Evolutionary conservation across 1,139 yeast genomes (phyloP).

Genomic region (Kodamaea sp.): DNA sequence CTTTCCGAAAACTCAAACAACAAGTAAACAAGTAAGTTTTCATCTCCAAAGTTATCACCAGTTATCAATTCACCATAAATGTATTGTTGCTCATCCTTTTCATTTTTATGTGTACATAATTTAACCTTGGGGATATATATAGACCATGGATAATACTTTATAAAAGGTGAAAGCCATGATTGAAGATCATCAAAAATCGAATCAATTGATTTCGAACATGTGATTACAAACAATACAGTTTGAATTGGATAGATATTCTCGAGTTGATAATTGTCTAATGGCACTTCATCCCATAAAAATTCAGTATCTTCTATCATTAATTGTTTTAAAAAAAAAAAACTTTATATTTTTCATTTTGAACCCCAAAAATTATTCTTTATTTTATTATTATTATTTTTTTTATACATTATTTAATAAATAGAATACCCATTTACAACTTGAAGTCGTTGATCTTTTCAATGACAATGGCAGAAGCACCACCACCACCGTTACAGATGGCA

Average conservation of each 20-base stretch:
- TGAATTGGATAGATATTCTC: conserved; percentile 1
- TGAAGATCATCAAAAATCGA: conserved; percentile 9
- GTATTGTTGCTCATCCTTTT: conserved; percentile 18
- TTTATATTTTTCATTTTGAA: conserved; percentile 1
- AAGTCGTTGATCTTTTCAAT: conserved; percentile 46
- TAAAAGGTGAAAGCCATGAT: conserved; percentile 35
- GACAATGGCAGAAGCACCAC: conserved; percentile 90
- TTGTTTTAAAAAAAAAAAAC: neutral
- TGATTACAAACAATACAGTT: conserved; percentile 4
- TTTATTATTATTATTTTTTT: neutral
- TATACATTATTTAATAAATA: neutral
- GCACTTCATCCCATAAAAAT: conserved; percentile 8
- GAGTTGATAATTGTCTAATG: conserved; percentile 6
- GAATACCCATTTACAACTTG: conserved; percentile 18
- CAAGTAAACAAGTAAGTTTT: conserved; percentile 41
- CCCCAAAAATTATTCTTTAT: neutral
- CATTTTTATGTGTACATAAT: conserved; percentile 1
- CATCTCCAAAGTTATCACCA: conserved; percentile 45
- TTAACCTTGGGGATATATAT: conserved; percentile 3
- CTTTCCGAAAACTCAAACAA: conserved; percentile 31
- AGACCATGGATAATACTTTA: conserved; percentile 36
- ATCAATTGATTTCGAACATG: neutral
- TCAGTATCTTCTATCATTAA: conserved; percentile 1
- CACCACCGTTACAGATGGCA: conserved; percentile 98
- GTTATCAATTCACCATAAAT: conserved; percentile 42